phyloP scores from a whole-genome alignment of 495 filamentous ascomycete species.

The Xylaria castorea region DNA sequence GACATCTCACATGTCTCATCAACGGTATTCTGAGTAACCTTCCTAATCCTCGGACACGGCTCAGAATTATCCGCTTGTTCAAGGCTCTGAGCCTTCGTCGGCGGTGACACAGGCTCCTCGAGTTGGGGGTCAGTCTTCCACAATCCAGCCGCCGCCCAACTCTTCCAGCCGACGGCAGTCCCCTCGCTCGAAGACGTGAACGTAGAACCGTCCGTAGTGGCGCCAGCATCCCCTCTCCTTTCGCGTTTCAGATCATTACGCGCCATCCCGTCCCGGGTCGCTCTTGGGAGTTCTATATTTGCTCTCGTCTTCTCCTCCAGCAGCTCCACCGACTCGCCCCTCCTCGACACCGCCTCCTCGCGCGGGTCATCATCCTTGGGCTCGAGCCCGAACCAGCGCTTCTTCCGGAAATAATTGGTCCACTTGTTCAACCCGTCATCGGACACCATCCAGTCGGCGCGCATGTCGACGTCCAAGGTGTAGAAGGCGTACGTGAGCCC shows the following conservation, averaged over 20 bases:
- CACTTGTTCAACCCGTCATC: slow-evolving; percentile 54
- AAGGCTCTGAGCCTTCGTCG: slow-evolving; percentile 38
- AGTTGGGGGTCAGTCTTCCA: neutral
- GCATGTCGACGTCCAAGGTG: slow-evolving; percentile 67
- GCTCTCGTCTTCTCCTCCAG: slow-evolving; percentile 30
- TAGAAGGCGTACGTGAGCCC: slow-evolving; percentile 80
- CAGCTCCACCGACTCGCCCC: slow-evolving; percentile 2
- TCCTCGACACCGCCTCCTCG: slow-evolving; percentile 23
- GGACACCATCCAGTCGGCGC: slow-evolving; percentile 54
- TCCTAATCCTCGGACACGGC: neutral
- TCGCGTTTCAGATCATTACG: neutral
- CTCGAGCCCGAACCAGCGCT: slow-evolving; percentile 56
- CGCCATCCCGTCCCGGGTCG: neutral
- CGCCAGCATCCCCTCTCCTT: slow-evolving; percentile 10
- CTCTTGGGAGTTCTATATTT: neutral
- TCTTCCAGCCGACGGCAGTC: slow-evolving; percentile 16
- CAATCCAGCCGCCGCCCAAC: slow-evolving; percentile 35
- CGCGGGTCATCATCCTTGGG: slow-evolving; percentile 26
- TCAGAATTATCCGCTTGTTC: neutral
- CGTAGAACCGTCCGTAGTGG: neutral
- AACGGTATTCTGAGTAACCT: slow-evolving; percentile 31
- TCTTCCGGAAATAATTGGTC: slow-evolving; percentile 51
- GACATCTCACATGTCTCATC: slow-evolving; percentile 15
- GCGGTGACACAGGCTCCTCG: neutral
- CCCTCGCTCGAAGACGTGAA: neutral